A percentile compares a stretch with the other conserved stretches of the same genome.
Evolutionary conservation across 1,139 yeast genomes (phyloP).

Genomic region (Taiozyma onychis): DNA sequence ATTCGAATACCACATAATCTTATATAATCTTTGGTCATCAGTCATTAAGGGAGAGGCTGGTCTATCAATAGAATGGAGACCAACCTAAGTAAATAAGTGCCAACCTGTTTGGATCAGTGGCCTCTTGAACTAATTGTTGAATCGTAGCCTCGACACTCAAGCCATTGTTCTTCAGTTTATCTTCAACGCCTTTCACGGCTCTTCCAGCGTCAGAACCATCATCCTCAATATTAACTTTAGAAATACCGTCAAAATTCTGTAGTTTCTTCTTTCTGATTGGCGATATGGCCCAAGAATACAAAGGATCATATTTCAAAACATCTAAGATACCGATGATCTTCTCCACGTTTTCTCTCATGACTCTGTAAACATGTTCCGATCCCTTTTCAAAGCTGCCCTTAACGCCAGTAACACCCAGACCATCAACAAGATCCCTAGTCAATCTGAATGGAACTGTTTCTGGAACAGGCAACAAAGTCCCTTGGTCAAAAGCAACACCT

Average conservation of each 20-base stretch:
- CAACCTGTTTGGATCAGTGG: conserved; percentile 60
- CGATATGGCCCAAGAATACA: conserved; percentile 84
- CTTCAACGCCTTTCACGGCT: conserved; percentile 69
- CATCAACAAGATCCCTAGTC: conserved; percentile 88
- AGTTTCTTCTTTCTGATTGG: conserved; percentile 56
- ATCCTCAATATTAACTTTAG: conserved; percentile 31
- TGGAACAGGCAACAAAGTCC: conserved; percentile 76
- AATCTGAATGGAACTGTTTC: conserved; percentile 92
- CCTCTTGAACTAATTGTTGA: conserved; percentile 73
- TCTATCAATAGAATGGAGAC: conserved; percentile 41
- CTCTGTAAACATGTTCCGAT: conserved; percentile 70
- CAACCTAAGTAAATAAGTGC: conserved; percentile 81
- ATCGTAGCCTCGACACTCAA: conserved; percentile 82
- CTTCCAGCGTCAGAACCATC: conserved; percentile 74
- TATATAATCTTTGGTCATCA: background rate
- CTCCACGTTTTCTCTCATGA: conserved; percentile 58
- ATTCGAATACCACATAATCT: background rate
- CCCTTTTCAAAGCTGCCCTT: conserved; percentile 69
- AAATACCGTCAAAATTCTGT: conserved; percentile 35
- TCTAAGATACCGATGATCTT: conserved; percentile 79
- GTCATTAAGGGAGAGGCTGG: background rate
- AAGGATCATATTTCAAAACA: conserved; percentile 86
- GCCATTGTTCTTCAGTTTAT: conserved; percentile 60
- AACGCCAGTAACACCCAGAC: conserved; percentile 79
- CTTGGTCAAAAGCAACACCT: conserved; percentile 95